Base-by-base conservation (phyloP, 331 rosid species). In the Acacia concinna region DNA sequence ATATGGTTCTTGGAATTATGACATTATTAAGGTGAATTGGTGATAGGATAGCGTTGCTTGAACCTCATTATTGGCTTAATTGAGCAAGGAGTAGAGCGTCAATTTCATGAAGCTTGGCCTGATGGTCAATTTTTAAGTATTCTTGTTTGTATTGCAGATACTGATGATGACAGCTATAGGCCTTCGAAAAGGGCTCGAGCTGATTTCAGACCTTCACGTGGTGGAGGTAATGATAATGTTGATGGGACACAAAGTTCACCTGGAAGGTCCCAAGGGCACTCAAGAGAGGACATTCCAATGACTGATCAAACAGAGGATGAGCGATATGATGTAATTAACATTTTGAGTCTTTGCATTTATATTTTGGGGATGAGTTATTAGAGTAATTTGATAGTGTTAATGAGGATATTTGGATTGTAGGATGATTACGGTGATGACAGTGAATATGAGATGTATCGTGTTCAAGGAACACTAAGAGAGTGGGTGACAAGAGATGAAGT, bases 281-380 rank as follows among this genome's bases (percentile, higher is more conserved):
- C 67, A 60, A 60, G 67, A 60, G 67, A 60, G 67, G 67, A 60
- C 34, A 60, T 60, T 28, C 67, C 67, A 60, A 27, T 60, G 67
- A 60, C 67, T 28, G 67, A 60, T 60, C 67, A 60, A 60, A 60
- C 67, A 60, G 67, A 60, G 37, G 67, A 60, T 60, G 67, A 60
- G 10, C 67, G 37, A 60, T 60, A 60, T 28, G 67, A 60, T 5
- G 67, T 60, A 60, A 28, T 4, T 12, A 28, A 28, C n/a, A 30
- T 60, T 60, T 25, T 60, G 67, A 27, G 8, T 60, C 67, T 28
- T 60, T 13, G 38, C 37, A 13, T 60, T 5, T 60, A 4, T 60
- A 60, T 27, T n/a, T 14, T 60, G 37, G 67, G 17, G 37, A 13
- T 28, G 5, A 27, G 32, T 60, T 60, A 37, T 11, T 27, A 21